Base-by-base conservation (phyloP, 208 protist genomes). In the Leishmania gerbilli region DNA sequence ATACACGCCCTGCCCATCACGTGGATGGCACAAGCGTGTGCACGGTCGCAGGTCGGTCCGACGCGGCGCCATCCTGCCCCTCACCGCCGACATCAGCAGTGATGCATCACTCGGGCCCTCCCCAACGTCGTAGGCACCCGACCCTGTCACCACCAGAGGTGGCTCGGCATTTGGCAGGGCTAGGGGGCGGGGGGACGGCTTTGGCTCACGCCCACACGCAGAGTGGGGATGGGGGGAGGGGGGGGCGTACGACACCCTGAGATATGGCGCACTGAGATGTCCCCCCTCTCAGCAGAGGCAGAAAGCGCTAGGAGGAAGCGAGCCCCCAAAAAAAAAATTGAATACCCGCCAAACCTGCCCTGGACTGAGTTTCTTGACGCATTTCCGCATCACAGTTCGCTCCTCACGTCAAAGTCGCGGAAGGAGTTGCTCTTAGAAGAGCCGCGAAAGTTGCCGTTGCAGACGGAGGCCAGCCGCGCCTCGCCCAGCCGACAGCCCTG, bases 401-500 rank as follows among this genome's bases (percentile, higher is more conserved):
- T 62, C 11, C 34, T 51, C 53, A 21, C 8, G 34, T 76, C 58
- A 71, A 91, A 91, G 71, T 91, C 88, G 31, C 83, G 69, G 21
- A 84, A 24, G 1, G 89, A 82, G 79, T 92, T 92, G 37, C 75
- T 34, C 19, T 76, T 82, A 13, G 71, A 89, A 75, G 62, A 84
- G 62, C 77, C 74, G 13, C 79, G 68, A 68, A 87, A 89, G 24
- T 80, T 60, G 7, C 87, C 87, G 1, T 40, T 68, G 76, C 86
- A 89, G 27, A 93, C 90, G 4, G 74, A 76, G 3, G 31, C 55
- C 42, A 93, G 83, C 2, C 87, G 82, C 9, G 49, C 80, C 45
- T 82, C 84, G 7, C 79, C 86, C 2, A 91, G 55, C 19, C 47
- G 53, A 45, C 62, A 89, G 67, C 83, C 84, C 8, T 74, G 58